These are phyloP conservation scores for Parafenestella ontariensis DNA, from an alignment of 2,329 filamentous ascomycete species.

Conservation along the genomic window DNA sequence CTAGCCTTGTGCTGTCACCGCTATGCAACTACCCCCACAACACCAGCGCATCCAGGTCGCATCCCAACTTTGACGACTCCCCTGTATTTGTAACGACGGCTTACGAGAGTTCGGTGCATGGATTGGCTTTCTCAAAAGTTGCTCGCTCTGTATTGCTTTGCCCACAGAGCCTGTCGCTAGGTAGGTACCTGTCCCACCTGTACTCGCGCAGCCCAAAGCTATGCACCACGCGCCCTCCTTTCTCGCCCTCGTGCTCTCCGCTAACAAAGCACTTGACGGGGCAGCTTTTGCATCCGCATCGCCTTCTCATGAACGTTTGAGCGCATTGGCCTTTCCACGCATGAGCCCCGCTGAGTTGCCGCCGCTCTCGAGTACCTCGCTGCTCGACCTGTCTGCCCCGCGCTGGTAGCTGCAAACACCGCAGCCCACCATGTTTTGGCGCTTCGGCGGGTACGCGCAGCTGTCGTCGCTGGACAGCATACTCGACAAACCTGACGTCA, in stretches of 20 bases:
- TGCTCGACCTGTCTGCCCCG: slow-evolving; percentile 35
- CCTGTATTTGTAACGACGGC: slow-evolving; percentile 26
- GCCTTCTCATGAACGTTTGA: slow-evolving; percentile 23
- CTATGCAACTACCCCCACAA: slow-evolving; percentile 15
- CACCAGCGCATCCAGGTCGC: slow-evolving; percentile 1
- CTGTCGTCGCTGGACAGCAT: slow-evolving; percentile 96
- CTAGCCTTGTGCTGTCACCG: slow-evolving; percentile 14
- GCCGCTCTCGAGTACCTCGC: slow-evolving; percentile 36
- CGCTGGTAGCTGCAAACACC: slow-evolving; percentile 32
- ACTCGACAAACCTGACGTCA: slow-evolving; percentile 93
- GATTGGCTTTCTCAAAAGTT: slow-evolving; percentile 13
- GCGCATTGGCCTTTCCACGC: slow-evolving; percentile 22
- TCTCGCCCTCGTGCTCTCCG: slow-evolving; percentile 12
- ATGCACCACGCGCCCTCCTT: slow-evolving; percentile 16
- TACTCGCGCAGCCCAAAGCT: slow-evolving; percentile 19
- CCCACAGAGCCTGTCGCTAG: slow-evolving; percentile 21
- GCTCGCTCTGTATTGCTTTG: slow-evolving; percentile 19
- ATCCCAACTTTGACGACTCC: slow-evolving; percentile 1
- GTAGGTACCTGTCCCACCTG: slow-evolving; percentile 25
- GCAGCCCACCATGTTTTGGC: slow-evolving; percentile 90
- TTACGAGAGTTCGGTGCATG: slow-evolving; percentile 23
- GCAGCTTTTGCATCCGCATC: slow-evolving; percentile 17
- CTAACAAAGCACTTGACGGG: slow-evolving; percentile 13
- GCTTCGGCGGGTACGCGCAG: slow-evolving; percentile 98
- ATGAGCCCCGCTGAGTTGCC: slow-evolving; percentile 31